A percentile compares a stretch with the other conserved stretches of the same genome.
Conservation (phyloP, 1,284 basidiomycete species). For the Laetiporus sulphureus region DNA sequence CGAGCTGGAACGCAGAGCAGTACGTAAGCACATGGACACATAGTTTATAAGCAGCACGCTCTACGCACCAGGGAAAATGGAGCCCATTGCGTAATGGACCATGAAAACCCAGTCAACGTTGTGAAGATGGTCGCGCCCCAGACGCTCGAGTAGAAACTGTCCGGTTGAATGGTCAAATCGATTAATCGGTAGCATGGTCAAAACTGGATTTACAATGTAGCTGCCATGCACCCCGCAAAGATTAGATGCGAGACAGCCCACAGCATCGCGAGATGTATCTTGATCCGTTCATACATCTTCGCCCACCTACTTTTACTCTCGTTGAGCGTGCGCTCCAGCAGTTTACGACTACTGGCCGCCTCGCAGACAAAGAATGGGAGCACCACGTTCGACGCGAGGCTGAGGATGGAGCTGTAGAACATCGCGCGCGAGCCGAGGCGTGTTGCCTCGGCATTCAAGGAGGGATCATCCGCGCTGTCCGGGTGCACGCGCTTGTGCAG, state of each 20-base stretch:
- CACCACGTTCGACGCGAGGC: slow-evolving; percentile 62
- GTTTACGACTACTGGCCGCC: slow-evolving; percentile 19
- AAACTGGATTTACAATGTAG: slow-evolving; percentile 60
- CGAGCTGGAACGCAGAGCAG: slow-evolving; percentile 41
- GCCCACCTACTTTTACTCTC: slow-evolving; percentile 17
- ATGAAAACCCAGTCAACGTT: slow-evolving; percentile 66
- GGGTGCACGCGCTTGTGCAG: slow-evolving; percentile 59
- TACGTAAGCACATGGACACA: neutral
- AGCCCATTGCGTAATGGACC: slow-evolving; percentile 78
- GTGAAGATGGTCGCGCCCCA: slow-evolving; percentile 59
- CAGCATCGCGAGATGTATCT: slow-evolving; percentile 56
- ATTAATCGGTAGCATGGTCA: neutral
- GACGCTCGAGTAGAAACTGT: slow-evolving; percentile 60
- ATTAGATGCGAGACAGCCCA: slow-evolving; percentile 75
- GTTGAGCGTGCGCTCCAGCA: slow-evolving; percentile 19
- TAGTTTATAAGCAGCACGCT: too few species aligned
- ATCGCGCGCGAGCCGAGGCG: slow-evolving; percentile 81
- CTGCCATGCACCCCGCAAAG: slow-evolving; percentile 64
- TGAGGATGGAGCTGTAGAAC: slow-evolving; percentile 70
- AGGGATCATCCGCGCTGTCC: slow-evolving; percentile 24
- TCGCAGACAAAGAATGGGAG: slow-evolving; percentile 65
- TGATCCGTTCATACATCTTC: slow-evolving; percentile 28
- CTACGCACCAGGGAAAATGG: slow-evolving; percentile 76
- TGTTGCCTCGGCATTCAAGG: slow-evolving; percentile 38
- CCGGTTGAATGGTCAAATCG: slow-evolving; percentile 1